Evolutionary conservation across 1,284 basidiomycete genomes (phyloP).

Genomic region (Anthracocystis walkeri): DNA sequence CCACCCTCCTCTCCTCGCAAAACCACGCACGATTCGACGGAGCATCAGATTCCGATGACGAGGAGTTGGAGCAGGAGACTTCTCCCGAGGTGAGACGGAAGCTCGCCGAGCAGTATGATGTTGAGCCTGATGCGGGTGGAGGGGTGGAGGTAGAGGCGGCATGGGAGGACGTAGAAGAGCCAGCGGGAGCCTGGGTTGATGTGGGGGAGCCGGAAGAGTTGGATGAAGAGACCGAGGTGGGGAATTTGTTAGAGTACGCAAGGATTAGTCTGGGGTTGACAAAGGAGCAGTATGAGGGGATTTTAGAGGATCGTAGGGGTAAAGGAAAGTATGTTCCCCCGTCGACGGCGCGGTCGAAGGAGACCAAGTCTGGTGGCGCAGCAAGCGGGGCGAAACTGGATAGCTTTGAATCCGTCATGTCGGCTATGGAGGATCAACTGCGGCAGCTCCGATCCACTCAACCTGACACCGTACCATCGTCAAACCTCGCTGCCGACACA

Average conservation of each 20-base stretch:
- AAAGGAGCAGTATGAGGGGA: conserved; percentile 49
- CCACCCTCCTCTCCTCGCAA: conserved; percentile 33
- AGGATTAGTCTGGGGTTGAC: conserved; percentile 50
- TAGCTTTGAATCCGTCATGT: conserved; percentile 44
- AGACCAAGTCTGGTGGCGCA: too few species aligned
- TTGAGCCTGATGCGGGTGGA: conserved; percentile 28
- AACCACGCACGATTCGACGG: conserved; percentile 38
- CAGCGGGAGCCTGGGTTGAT: too few species aligned
- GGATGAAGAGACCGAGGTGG: conserved; percentile 46
- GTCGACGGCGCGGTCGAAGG: background rate
- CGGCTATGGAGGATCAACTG: conserved; percentile 37
- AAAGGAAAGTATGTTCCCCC: conserved; percentile 47
- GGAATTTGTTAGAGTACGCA: conserved; percentile 50
- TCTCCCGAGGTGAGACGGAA: conserved; percentile 21
- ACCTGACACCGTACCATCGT: background rate
- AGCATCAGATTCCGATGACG: conserved; percentile 46
- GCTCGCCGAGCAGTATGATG: conserved; percentile 31
- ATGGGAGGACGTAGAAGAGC: conserved; percentile 17
- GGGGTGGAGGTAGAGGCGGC: conserved; percentile 1
- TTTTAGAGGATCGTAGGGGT: conserved; percentile 38
- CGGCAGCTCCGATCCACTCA: background rate
- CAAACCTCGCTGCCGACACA: background rate
- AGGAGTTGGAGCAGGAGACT: conserved; percentile 40
- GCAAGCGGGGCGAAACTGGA: conserved; percentile 14
- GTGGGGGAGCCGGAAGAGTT: conserved; percentile 6